Evolutionary conservation across 805 yeast genomes (phyloP).

Genomic region (Lipomyces sp.): DNA sequence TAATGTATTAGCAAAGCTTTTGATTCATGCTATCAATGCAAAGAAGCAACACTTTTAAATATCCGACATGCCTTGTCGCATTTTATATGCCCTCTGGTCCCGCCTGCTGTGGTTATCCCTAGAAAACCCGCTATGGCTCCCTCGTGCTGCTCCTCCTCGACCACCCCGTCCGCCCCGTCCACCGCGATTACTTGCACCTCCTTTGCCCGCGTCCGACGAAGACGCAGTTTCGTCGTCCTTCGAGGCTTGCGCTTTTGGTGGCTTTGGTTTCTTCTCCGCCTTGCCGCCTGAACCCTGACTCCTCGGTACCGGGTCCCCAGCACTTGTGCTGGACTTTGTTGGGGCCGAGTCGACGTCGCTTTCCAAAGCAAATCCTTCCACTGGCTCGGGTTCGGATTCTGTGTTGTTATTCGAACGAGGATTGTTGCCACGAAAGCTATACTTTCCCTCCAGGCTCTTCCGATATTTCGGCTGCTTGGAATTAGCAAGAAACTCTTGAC

Average conservation of each 20-base stretch:
- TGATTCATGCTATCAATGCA: too few species aligned
- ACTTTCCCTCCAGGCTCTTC: slow-evolving; percentile 59
- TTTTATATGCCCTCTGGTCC: slow-evolving; percentile 12
- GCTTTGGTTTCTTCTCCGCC: not conserved
- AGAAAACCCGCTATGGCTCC: slow-evolving; percentile 12
- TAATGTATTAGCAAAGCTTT: too few species aligned
- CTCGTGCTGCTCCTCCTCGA: not conserved
- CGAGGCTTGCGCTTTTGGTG: not conserved
- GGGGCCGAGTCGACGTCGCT: not conserved
- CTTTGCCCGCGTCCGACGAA: too few species aligned
- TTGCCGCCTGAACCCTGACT: not conserved
- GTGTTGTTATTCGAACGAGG: slow-evolving; percentile 10
- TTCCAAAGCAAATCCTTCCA: not conserved
- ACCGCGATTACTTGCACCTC: not conserved
- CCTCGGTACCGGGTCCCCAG: not conserved
- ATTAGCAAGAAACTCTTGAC: not conserved
- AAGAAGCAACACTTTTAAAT: too few species aligned
- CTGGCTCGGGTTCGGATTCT: slow-evolving; percentile 1
- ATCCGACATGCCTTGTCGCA: slow-evolving; percentile 12
- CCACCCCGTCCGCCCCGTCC: not conserved
- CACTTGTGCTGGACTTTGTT: not conserved
- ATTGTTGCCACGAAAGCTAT: slow-evolving; percentile 47
- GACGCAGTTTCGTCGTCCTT: not conserved
- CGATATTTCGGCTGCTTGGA: slow-evolving; percentile 42
- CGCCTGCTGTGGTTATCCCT: slow-evolving; percentile 21